phyloP scores from a whole-genome alignment of 2,329 filamentous ascomycete genomes.

The Sclerotinia minor region DNA sequence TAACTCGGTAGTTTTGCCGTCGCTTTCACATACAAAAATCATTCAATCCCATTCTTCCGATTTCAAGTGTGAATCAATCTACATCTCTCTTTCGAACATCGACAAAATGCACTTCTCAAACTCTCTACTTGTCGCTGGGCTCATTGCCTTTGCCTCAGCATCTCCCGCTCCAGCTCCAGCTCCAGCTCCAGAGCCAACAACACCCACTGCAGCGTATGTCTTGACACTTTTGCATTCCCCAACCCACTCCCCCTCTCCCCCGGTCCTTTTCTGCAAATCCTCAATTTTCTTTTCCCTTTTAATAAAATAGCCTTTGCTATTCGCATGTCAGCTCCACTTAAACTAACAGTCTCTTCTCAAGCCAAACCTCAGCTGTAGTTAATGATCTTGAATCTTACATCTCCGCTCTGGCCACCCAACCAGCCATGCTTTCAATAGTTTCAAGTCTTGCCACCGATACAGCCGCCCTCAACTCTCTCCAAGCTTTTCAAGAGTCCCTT shows the following conservation, averaged over 20 bases:
- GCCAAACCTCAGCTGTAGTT: conserved; percentile 21
- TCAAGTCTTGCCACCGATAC: conserved; percentile 25
- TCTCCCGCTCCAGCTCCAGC: conserved; percentile 22
- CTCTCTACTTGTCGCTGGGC: conserved; percentile 14
- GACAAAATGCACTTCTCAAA: conserved; percentile 18
- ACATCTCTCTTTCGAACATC: neutral
- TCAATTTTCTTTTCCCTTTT: neutral
- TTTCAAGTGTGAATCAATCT: neutral
- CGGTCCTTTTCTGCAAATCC: too few relatives aligned
- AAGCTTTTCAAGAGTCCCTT: conserved; percentile 15
- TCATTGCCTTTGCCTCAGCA: conserved; percentile 20
- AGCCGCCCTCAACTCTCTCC: conserved; percentile 20
- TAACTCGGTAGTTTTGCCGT: neutral
- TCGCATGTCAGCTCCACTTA: neutral
- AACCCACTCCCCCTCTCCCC: neutral
- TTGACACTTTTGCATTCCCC: neutral
- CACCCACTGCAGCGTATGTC: conserved; percentile 21
- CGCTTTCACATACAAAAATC: neutral
- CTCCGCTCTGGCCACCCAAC: conserved; percentile 20
- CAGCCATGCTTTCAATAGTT: conserved; percentile 21
- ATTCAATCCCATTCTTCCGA: neutral
- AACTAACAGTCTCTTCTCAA: conserved; percentile 2
- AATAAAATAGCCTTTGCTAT: neutral
- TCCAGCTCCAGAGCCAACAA: conserved; percentile 18
- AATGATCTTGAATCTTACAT: conserved; percentile 22